phyloP scores from a whole-genome alignment of 2,329 filamentous ascomycete species.

The Fusarium devonianum region DNA sequence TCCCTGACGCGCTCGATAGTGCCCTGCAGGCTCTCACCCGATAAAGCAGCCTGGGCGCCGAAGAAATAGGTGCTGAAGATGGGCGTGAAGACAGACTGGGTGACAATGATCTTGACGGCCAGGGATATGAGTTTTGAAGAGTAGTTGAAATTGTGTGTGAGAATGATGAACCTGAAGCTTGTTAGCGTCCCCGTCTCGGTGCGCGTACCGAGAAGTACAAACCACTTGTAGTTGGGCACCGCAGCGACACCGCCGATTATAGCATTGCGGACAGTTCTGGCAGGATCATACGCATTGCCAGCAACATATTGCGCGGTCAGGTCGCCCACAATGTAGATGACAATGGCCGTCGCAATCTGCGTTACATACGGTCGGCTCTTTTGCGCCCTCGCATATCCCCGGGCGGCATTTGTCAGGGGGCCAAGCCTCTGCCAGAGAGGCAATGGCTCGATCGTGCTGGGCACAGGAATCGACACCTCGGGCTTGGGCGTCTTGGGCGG shows the following conservation, averaged over 20 bases:
- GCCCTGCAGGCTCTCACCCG: conserved; percentile 70
- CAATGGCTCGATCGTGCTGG: conserved; percentile 37
- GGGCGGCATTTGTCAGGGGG: conserved; percentile 59
- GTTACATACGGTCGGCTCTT: conserved; percentile 76
- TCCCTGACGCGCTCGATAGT: conserved; percentile 74
- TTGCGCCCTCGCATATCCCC: conserved; percentile 75
- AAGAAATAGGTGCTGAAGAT: conserved; percentile 87
- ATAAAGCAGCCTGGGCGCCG: conserved; percentile 76
- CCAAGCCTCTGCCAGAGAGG: conserved; percentile 66
- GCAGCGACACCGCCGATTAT: conserved; percentile 75
- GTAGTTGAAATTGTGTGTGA: conserved; percentile 86
- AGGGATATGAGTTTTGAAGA: conserved; percentile 74
- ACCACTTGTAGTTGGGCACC: conserved; percentile 87
- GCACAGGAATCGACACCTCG: conserved; percentile 27
- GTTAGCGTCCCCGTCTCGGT: not conserved
- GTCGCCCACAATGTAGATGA: conserved; percentile 82
- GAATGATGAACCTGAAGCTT: conserved; percentile 74
- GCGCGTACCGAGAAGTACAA: conserved; percentile 41
- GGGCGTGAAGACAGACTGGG: conserved; percentile 83
- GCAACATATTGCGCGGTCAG: conserved; percentile 76
- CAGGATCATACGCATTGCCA: conserved; percentile 69
- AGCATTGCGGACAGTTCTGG: conserved; percentile 74
- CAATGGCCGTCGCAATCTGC: conserved; percentile 76
- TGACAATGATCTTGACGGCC: conserved; percentile 77
- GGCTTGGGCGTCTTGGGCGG: conserved; percentile 17